phyloP scores from a whole-genome alignment of 1,139 yeast species.

The Candida freyschussii region DNA sequence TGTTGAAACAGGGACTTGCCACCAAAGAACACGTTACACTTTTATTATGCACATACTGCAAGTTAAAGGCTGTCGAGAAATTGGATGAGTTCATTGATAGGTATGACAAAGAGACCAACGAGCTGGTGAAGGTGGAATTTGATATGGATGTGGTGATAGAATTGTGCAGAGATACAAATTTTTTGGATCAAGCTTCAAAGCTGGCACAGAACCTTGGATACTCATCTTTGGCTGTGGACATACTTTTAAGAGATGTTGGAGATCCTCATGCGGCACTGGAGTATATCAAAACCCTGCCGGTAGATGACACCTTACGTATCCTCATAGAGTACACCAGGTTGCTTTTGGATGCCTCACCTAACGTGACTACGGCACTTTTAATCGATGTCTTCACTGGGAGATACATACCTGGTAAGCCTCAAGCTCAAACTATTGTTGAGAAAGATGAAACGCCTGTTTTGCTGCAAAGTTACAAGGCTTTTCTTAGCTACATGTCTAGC shows the following conservation, averaged over 20 bases:
- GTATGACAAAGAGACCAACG: conserved; percentile 34
- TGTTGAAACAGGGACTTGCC: conserved; percentile 51
- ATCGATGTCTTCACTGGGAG: conserved; percentile 88
- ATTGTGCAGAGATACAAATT: conserved; percentile 75
- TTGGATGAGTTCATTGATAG: conserved; percentile 55
- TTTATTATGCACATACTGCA: conserved; percentile 77
- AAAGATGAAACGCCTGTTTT: conserved; percentile 37
- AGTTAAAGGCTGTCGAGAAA: conserved; percentile 58
- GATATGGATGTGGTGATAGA: conserved; percentile 69
- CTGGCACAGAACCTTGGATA: conserved; percentile 70
- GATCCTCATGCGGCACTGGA: conserved; percentile 60
- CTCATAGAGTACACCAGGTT: conserved; percentile 61
- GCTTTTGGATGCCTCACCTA: conserved; percentile 64
- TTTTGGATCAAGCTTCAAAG: conserved; percentile 61
- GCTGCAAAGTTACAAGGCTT: conserved; percentile 63
- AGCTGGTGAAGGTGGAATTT: conserved; percentile 40
- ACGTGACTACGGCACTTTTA: conserved; percentile 75
- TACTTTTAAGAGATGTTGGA: conserved; percentile 62
- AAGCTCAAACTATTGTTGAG: conserved; percentile 1
- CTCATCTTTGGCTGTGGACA: conserved; percentile 72
- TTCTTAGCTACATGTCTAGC: conserved; percentile 56
- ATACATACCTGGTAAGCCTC: conserved; percentile 44
- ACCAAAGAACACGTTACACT: conserved; percentile 78
- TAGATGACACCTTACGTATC: conserved; percentile 75
- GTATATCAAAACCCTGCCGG: conserved; percentile 64